A percentile compares a stretch with the other conserved stretches of the same genome.
phyloP scores from a whole-genome alignment of 2,329 filamentous ascomycete species.

The Eutypella sp. region DNA sequence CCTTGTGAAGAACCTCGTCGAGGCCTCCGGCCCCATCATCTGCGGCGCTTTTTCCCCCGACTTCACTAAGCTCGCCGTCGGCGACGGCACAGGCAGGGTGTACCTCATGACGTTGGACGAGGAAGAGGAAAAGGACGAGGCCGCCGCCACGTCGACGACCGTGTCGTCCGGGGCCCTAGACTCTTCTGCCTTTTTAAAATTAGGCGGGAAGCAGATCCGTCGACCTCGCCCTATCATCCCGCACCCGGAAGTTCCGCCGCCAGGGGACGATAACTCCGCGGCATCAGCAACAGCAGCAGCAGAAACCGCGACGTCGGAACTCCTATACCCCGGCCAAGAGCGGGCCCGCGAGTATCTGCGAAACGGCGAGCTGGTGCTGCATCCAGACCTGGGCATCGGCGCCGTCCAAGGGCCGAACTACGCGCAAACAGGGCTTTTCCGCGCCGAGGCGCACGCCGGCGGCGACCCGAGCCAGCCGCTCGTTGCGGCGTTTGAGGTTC shows the following conservation, averaged over 20 bases:
- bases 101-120: conserved; percentile 49
- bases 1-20: conserved; percentile 48
- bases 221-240: conserved; percentile 44
- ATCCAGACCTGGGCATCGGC: conserved; percentile 44
- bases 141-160: conserved; percentile 19
- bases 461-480: conserved; percentile 39
- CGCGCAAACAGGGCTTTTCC: conserved; percentile 38
- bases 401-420: conserved; percentile 54
- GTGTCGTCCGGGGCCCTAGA: conserved; percentile 13
- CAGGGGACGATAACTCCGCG: conserved; percentile 14
- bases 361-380: conserved; percentile 35
- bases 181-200: conserved; percentile 23
- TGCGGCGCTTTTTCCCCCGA: conserved; percentile 56
- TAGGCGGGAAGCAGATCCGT: conserved; percentile 29
- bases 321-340: conserved; percentile 20
- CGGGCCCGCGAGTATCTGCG: conserved; percentile 31
- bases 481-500: conserved; percentile 35
- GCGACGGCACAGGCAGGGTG: conserved; percentile 57
- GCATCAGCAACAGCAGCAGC: too few species aligned
- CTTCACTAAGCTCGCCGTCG: conserved; percentile 49
- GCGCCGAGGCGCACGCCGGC: conserved; percentile 43
- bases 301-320: conserved; percentile 14
- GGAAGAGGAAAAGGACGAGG: conserved; percentile 30
- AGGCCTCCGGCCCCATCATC: conserved; percentile 51
- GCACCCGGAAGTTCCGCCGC: conserved; percentile 45